Evolutionary conservation across 2,329 filamentous ascomycete species (phyloP), one percentile per base, ranked within the genome.

Genomic region (Colletotrichum spaethianum): DNA sequence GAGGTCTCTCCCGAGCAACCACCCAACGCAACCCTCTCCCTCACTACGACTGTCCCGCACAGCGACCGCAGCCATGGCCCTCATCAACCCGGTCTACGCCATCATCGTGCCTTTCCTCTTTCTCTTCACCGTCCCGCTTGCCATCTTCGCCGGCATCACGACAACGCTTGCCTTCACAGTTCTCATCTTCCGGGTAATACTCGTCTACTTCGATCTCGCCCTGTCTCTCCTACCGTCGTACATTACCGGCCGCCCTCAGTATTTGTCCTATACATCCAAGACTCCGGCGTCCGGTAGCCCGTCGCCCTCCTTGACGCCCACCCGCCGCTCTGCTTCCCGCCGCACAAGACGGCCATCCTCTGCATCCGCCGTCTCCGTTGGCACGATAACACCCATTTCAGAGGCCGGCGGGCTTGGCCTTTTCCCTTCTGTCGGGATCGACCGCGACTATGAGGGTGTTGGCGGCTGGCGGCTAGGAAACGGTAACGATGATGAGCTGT

Each of bases 181-280:
- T 44, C 86, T 93, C 60, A 86, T 89, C 77, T 81, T 92, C 73
- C 87, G 91, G 31, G 87, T 91, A 31, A 82, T 88, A 56, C 78
- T 92, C 63, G 87, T 93, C 67, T 93, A 93, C 77, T 81, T 92
- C 72, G 90, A 93, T 76, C 84, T 93, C 63, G 87, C 85, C 53
- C 79, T 90, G 26, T 89, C 88, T 9, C 83, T 92, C 4, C 77
- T 92, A 2, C 86, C 88, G 7, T 87, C 88, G 63, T 88, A 88
- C 73, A 79, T 93, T 36, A 81, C 83, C 65, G 82, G 83, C 72
- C 80, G 82, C 70, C 76, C 76, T 50, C 81, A 79, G 28, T 77
- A 74, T 63, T 74, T 76, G 48, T 78, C 75, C 71, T 78, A 67
- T 79, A 78, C 70, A 44, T 79, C 67, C n/a, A 77, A 66, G 48